Evolutionary conservation across 2,329 filamentous ascomycete species (phyloP), one percentile per base, ranked within the genome.

Genomic region (Botrytis fragariae): DNA sequence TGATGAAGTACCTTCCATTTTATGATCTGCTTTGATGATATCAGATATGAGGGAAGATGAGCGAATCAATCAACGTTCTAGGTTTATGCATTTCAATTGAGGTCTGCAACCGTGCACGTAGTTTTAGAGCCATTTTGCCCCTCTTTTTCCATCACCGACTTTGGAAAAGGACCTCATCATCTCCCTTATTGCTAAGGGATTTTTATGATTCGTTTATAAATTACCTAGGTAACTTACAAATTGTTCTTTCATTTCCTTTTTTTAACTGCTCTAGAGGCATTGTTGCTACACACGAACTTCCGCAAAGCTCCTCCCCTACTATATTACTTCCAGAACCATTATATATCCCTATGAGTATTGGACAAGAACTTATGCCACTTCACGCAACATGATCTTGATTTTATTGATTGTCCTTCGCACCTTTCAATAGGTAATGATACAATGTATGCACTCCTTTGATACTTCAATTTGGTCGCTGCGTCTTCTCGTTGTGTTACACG

Each of bases 1-100:
- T 67, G 70, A 44, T 72, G 70, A 69, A 57, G 48, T 25, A 22
- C 48, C 39, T 69, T 69, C 65, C 65, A 69, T 69, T 57, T 54
- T 57, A 10, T 32, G 65, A 44, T 57, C 6, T 32, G 18, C 20
- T 59, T n/a, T 57, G 65, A 32, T 68, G 35, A 54, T 57, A 57
- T 37, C 18, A 57, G 18, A n/a, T 57, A 18, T 7, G 25, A 39
- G 8, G 45, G 8, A 14, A 25, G 37, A 68, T 37, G 45, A 39
- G n/a, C 14, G 64, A 54, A 68, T 54, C 37, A 32, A 44, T 37
- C n/a, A n/a, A n/a, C 25, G 51, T 44, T 61, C 42, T 20, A 61
- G 42, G 10, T 25, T 69, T 69, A 45, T 35, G 51, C 51, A 61
- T 20, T n/a, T 32, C 39, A 18, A 42, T 25, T 4, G 18, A 69